Evolutionary conservation across 805 yeast genomes (phyloP).

Genomic region (Metschnikowia bowlesiae): DNA sequence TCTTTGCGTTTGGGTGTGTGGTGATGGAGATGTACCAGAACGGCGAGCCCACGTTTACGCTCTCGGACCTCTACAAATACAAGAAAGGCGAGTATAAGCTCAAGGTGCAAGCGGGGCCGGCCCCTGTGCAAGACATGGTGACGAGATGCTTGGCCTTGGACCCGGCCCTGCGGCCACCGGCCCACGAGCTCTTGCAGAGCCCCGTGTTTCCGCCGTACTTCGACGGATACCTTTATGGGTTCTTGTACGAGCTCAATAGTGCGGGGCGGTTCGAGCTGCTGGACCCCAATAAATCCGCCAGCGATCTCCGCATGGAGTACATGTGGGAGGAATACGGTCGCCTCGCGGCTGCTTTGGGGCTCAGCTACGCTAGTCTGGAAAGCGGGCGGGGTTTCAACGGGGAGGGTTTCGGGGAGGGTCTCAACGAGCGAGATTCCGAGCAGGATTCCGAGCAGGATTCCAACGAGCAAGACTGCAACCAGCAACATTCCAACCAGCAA

Average conservation of each 20-base stretch:
- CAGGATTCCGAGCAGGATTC: background rate
- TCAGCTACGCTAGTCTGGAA: slow-evolving; percentile 15
- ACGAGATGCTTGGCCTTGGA: slow-evolving; percentile 58
- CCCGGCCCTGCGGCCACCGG: slow-evolving; percentile 56
- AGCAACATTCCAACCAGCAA: background rate
- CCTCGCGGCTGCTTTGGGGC: slow-evolving; percentile 25
- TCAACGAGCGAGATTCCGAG: too few species aligned
- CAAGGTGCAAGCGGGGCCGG: slow-evolving; percentile 52
- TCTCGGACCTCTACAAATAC: slow-evolving; percentile 83
- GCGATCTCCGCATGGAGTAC: slow-evolving; percentile 50
- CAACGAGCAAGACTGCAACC: background rate
- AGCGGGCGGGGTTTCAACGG: too few species aligned
- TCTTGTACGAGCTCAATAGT: slow-evolving; percentile 39
- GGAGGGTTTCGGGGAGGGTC: too few species aligned
- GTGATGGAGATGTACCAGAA: slow-evolving; percentile 86
- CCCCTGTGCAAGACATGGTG: slow-evolving; percentile 53
- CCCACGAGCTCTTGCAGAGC: slow-evolving; percentile 50
- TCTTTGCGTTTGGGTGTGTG: slow-evolving; percentile 80
- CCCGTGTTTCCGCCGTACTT: slow-evolving; percentile 63
- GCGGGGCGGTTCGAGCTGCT: slow-evolving; percentile 13
- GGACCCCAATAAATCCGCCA: slow-evolving; percentile 22
- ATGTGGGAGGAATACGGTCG: slow-evolving; percentile 57
- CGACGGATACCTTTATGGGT: slow-evolving; percentile 65
- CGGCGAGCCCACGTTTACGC: slow-evolving; percentile 80
- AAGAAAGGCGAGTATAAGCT: slow-evolving; percentile 66